A percentile compares a stretch with the other conserved stretches of the same genome.
phyloP scores from a whole-genome alignment of 1,139 yeast genomes.

The Pichia sp. region DNA sequence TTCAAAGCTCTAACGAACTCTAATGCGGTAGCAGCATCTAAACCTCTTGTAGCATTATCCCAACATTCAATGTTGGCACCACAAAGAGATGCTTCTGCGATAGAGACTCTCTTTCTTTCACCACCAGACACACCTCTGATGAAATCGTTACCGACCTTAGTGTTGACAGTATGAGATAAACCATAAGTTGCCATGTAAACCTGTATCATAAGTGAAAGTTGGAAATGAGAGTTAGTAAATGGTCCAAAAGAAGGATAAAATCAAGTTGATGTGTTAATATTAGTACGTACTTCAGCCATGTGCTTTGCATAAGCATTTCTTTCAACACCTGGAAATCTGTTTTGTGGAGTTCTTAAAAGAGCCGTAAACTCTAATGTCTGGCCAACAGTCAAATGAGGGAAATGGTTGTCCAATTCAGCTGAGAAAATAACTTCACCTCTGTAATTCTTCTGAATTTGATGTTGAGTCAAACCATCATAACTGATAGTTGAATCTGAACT shows the following conservation, averaged over 20 bases:
- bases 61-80: slow-evolving; percentile 56
- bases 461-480: slow-evolving; percentile 43
- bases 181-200: slow-evolving; percentile 74
- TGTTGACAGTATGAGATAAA: slow-evolving; percentile 43
- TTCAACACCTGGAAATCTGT: slow-evolving; percentile 52
- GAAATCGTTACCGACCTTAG: slow-evolving; percentile 39
- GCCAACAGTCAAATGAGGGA: slow-evolving; percentile 68
- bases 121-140: slow-evolving; percentile 44
- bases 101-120: slow-evolving; percentile 41
- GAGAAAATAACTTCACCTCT: slow-evolving; percentile 69
- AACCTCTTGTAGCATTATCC: slow-evolving; percentile 77
- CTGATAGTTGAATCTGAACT: slow-evolving; percentile 37
- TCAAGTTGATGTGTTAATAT: not conserved
- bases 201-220: slow-evolving; percentile 4
- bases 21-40: slow-evolving; percentile 71
- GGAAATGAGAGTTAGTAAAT: slow-evolving; percentile 1
- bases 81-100: slow-evolving; percentile 53
- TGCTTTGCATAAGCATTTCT: slow-evolving; percentile 55
- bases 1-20: slow-evolving; percentile 71
- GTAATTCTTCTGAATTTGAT: slow-evolving; percentile 43
- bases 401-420: slow-evolving; percentile 66
- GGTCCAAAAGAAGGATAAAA: not conserved
- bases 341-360: slow-evolving; percentile 55
- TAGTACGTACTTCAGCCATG: slow-evolving; percentile 38
- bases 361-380: slow-evolving; percentile 65